Base-by-base conservation (phyloP, 345 rosid genomes). In the Boechera stricta region DNA sequence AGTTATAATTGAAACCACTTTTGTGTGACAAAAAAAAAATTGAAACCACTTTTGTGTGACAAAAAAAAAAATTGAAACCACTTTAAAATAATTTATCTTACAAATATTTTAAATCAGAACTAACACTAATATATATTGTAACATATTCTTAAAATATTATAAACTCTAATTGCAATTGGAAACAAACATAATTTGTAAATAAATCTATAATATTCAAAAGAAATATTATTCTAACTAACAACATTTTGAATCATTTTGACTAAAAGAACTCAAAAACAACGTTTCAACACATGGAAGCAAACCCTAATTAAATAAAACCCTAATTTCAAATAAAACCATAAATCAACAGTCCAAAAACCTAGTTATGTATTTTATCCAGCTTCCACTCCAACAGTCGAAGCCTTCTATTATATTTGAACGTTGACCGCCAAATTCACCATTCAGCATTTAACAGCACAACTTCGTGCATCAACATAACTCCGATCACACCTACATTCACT, bases 401-500 rank as follows among this genome's bases (percentile, higher is more conserved):
- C 4, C 55, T 51, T 24, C 9, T 21, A 51, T 11, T 52, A 1
- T 52, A 21, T 52, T 21, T 26, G 15, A 10, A 53, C 28, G n/a
- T 28, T 63, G 35, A 59, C 63, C 39, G 38, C 41, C 38, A 72
- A 49, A 58, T 2, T 38, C 41, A 7, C 10, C 41, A 8, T 18
- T 48, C 42, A 32, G 9, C 42, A 47, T 32, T 12, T 12, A 24
- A 41, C 15, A 63, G 45, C 52, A 61, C 5, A 16, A 13, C 15
- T 26, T 35, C 9, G 8, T 63, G 44, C 26, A 52, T 60, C 6
- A 53, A 53, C 10, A 41, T 32, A 73, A 53, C 63, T 54, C 33
- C 63, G 36, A 49, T 39, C 32, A 72, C n/a, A 55, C 29, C 57
- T 55, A 72, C 38, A 64, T 29, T 16, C 16, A 16, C 16, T 16